phyloP scores from a whole-genome alignment of 2,329 filamentous ascomycete species.

The Fusarium neocosmosporiellum region DNA sequence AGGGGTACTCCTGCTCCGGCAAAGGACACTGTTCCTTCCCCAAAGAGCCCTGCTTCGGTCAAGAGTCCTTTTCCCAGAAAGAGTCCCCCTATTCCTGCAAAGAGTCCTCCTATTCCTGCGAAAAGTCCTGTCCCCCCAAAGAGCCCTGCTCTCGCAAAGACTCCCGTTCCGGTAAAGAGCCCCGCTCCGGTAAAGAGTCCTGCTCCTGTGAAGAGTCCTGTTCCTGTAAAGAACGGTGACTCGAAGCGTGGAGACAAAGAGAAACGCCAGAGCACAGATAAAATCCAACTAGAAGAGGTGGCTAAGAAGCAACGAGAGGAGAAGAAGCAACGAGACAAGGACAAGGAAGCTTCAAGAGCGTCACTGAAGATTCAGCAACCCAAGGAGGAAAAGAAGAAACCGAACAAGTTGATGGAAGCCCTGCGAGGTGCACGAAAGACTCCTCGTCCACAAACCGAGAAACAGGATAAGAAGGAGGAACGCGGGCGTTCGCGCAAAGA shows the following conservation, averaged over 20 bases:
- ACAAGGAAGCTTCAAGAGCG: neutral
- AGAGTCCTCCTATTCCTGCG: neutral
- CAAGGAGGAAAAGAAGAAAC: neutral
- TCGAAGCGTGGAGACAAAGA: neutral
- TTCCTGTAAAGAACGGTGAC: neutral
- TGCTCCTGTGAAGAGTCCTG: neutral
- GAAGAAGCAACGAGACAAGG: conserved; percentile 1
- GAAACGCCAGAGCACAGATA: neutral
- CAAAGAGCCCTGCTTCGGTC: neutral
- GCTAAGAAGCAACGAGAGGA: neutral
- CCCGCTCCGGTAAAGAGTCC: neutral
- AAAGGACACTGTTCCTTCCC: neutral
- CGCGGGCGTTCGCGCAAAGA: conserved; percentile 3
- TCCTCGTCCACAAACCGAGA: neutral
- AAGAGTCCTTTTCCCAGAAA: neutral
- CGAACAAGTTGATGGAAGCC: neutral
- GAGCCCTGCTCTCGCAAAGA: neutral
- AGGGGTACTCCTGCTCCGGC: neutral
- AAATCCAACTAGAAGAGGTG: conserved; percentile 1
- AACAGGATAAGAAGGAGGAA: conserved; percentile 6
- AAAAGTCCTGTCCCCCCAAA: neutral
- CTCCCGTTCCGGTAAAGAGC: neutral
- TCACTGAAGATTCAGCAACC: neutral
- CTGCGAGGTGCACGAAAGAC: conserved; percentile 1
- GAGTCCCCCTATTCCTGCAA: neutral